Conservation (phyloP, 176 grass and related monocot genomes). For the Secale cereale region DNA sequence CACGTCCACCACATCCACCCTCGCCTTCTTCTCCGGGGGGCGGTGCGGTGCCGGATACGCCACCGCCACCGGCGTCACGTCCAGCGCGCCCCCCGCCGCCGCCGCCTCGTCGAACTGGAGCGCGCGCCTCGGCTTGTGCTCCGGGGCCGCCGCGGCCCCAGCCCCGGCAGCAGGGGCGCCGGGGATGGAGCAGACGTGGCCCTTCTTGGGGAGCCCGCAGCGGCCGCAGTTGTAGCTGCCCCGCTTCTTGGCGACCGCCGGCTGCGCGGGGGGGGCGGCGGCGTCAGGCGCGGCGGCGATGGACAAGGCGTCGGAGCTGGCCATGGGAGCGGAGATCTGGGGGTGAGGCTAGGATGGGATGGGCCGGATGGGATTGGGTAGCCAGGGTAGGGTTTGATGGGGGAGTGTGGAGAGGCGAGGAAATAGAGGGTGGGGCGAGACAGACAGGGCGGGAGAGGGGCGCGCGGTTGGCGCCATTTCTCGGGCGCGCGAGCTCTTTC, state of each 20-base stretch:
- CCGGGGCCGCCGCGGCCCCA: background rate
- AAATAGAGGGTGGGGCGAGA: constrained; percentile 26
- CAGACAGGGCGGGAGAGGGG: constrained; percentile 24
- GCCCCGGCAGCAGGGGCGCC: background rate
- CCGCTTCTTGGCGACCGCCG: constrained; percentile 34
- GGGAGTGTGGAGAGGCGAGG: background rate
- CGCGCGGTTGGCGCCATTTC: constrained; percentile 48
- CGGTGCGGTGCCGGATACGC: background rate
- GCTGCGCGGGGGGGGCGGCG: background rate
- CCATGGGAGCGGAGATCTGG: constrained; percentile 9
- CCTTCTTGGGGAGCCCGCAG: constrained; percentile 85
- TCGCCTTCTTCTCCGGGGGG: background rate
- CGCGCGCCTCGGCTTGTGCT: constrained; percentile 48
- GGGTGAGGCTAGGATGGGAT: background rate
- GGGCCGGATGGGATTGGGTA: background rate
- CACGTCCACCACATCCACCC: background rate
- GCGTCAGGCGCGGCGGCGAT: background rate
- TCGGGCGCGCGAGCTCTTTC: constrained; percentile 24
- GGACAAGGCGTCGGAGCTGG: constrained; percentile 1
- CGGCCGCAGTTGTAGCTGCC: constrained; percentile 94
- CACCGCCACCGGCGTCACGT: constrained; percentile 15
- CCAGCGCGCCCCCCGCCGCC: background rate
- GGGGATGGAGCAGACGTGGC: constrained; percentile 59
- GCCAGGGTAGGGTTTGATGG: constrained; percentile 20
- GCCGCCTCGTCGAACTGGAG: constrained; percentile 61